Base-by-base conservation (phyloP, 345 rosid genomes). In the Populus tremula region DNA sequence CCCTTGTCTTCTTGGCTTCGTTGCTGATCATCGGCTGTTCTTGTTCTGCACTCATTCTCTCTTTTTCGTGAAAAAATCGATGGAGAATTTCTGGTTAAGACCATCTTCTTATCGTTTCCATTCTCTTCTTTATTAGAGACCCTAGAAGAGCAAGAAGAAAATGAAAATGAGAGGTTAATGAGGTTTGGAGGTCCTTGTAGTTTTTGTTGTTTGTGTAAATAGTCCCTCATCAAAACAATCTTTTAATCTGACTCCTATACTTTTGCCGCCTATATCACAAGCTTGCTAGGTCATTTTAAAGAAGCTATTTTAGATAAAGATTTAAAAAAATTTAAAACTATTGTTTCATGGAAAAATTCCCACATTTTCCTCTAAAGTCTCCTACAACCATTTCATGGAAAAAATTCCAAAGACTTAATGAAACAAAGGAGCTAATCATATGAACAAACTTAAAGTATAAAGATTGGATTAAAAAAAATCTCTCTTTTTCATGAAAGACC, bases 1-100 rank as follows among this genome's bases (percentile, higher is more conserved):
- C 88, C 54, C 94, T 82, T 36, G 91, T 89, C 76, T 74, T 87
- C 74, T 79, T 90, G 72, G 74, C 84, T 49, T 72, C 86, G 23
- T 14, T 53, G 63, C 5, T 64, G 27, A 23, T 59, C 14, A 59
- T 59, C 5, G 54, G 54, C 5, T 65, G 69, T 13, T 65, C 69
- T 65, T 17, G 69, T 33, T 65, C n/a, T 23, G 29, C 64, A n/a
- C 29, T 59, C 64, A 59, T 59, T 59, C 64, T 59, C 63, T 23
- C 64, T 59, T 59, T 41, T 2, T 41, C 45, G 45, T 41, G 45
- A 41, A 41, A 41, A 41, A 11, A 56, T n/a, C 25, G 5, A 20
- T 56, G 62, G 62, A 56, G 62, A 9, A n/a, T 56, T 56, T 56
- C 62, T 21, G 12, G 23, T 56, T 23, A 56, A n/a, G 27, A 56